Conservation (phyloP, 352 stramenopile species). For the Phytophthora cryptogea region DNA sequence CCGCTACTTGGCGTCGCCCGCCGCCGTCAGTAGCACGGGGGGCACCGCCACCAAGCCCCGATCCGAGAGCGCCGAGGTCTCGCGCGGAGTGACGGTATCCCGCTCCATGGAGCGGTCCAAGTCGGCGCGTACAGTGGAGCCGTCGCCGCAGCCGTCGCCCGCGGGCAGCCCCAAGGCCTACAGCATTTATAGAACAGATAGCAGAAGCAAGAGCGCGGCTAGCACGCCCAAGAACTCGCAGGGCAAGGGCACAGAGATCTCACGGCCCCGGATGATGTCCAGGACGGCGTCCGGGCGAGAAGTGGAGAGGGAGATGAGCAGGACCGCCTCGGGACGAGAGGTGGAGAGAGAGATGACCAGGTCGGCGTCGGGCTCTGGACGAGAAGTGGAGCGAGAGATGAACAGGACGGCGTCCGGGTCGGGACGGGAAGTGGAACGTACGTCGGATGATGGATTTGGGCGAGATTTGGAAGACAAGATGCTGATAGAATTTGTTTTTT, state of each 20-base stretch:
- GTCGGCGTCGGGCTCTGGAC: conserved; percentile 37
- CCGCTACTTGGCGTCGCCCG: conserved; percentile 77
- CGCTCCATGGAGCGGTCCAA: conserved; percentile 62
- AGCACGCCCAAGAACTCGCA: conserved; percentile 42
- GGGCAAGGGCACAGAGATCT: conserved; percentile 76
- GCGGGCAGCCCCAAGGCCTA: conserved; percentile 37
- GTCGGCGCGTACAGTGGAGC: conserved; percentile 47
- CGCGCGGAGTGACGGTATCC: conserved; percentile 57
- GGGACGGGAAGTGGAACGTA: conserved; percentile 50
- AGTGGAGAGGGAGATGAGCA: conserved; percentile 37
- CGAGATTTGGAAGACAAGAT: background rate
- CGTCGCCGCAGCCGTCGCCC: conserved; percentile 43
- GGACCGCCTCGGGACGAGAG: conserved; percentile 36
- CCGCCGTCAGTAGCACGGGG: conserved; percentile 57
- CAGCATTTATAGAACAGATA: conserved; percentile 73
- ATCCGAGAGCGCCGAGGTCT: conserved; percentile 45
- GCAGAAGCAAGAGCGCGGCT: conserved; percentile 43
- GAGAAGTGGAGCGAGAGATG: conserved; percentile 44
- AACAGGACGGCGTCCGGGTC: conserved; percentile 28
- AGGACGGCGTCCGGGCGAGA: conserved; percentile 51
- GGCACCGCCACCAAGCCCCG: conserved; percentile 20
- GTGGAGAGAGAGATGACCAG: conserved; percentile 62
- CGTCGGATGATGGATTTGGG: conserved; percentile 3
- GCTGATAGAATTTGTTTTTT: conserved; percentile 5
- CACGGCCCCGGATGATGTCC: conserved; percentile 74